These are phyloP conservation scores for Yamagishiella unicocca DNA, from an alignment of 139 green algal species.

Conservation along the genomic window DNA sequence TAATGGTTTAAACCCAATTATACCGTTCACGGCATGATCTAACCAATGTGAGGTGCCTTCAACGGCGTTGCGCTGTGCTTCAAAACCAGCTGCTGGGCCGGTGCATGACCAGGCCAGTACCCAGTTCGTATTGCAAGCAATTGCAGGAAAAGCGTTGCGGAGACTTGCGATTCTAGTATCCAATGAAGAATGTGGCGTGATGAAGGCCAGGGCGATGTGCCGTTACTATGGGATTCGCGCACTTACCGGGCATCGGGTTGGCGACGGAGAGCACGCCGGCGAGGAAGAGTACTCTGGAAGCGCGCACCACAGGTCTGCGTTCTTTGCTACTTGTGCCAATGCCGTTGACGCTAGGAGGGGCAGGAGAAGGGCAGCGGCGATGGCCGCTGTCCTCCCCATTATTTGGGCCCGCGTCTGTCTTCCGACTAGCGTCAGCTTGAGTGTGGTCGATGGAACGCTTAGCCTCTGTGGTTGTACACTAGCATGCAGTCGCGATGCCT, in stretches of 20 bases:
- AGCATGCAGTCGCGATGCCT: constrained; percentile 1
- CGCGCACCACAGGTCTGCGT: not conserved
- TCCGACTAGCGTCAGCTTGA: not conserved
- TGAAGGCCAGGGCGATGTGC: not conserved
- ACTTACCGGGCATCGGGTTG: constrained; percentile 17
- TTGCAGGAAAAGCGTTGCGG: too few species aligned
- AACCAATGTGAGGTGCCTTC: too few species aligned
- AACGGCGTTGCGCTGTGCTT: too few species aligned
- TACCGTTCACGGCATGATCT: too few species aligned
- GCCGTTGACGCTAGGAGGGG: constrained; percentile 7
- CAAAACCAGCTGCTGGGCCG: too few species aligned
- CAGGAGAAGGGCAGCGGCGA: constrained; percentile 31
- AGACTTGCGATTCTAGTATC: too few species aligned
- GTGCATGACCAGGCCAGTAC: too few species aligned
- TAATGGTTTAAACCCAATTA: too few species aligned
- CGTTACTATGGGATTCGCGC: constrained; percentile 17
- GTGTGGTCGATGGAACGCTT: too few species aligned
- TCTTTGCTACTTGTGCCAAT: not conserved
- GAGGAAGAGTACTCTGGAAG: not conserved
- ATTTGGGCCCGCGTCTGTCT: not conserved
- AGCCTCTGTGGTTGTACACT: not conserved
- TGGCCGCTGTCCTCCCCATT: constrained; percentile 28
- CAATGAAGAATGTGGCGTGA: too few species aligned
- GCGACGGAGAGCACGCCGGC: not conserved
- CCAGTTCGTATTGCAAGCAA: too few species aligned